Evolutionary conservation across 331 rosid species (phyloP), one percentile per base, ranked within the genome.

Genomic region (Spiraea crenata): DNA sequence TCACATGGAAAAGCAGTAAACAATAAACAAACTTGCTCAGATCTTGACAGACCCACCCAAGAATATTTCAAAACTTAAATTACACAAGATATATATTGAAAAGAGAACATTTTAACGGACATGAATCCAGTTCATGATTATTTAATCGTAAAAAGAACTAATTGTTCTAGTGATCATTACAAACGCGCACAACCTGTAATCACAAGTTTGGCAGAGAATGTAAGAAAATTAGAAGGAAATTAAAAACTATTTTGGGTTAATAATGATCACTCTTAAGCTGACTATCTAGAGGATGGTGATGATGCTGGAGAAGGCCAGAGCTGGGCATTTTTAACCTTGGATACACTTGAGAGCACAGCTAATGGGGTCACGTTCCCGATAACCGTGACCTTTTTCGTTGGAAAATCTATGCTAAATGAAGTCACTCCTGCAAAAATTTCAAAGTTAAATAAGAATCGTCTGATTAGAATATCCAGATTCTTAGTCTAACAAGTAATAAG

Each of bases 301-400:
- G 85, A 50, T 38, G 76, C 34, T 46, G 83, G 67, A 61, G 85
- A 81, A n/a, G 88, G 76, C 97, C 96, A 93, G 6, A 91, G 84
- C 64, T 93, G 91, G 15, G 99, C 92, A n/a, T 73, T 83, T 82
- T 87, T 93, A 66, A 93, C 99, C 85, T 89, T 87, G 11, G 95
- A 91, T 9, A 93, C 86, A 74, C 96, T 93, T 15, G 82, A 84
- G 9, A 91, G 75, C 42, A 85, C 97, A n/a, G 76, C 86, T 44
- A 83, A 72, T 42, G 97, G 95, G 0, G 84, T 91, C 75, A 93
- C 89, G 14, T 84, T 82, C 56, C 99, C 99, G 0, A 77, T 72
- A 8, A 91, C 86, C 3, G 89, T 91, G 71, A 93, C 99, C 81
- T 82, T 91, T 82, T 91, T 89, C 67, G 84, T 81, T 60, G 72